Evolutionary conservation across 2,329 filamentous ascomycete genomes (phyloP).

Genomic region (Arthrobotrys pseudoclavata): DNA sequence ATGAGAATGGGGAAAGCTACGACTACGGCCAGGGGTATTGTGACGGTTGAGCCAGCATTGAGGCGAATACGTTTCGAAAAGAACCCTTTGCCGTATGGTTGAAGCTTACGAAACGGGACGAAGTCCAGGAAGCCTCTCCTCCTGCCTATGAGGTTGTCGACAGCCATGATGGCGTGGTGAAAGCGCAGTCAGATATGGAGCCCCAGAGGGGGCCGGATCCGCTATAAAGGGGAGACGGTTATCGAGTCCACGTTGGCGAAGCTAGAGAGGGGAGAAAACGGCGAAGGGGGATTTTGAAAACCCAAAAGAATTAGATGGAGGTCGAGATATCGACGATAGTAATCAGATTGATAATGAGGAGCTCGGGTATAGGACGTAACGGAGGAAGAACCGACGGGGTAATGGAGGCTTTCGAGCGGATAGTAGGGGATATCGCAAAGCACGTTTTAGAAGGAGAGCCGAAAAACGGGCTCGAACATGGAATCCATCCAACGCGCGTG

Average conservation of each 20-base stretch:
- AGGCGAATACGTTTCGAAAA: constrained; percentile 88
- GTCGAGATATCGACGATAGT: background rate
- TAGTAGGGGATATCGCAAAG: constrained; percentile 30
- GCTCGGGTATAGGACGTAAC: background rate
- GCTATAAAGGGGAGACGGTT: constrained; percentile 54
- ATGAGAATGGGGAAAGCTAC: constrained; percentile 93
- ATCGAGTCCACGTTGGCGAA: constrained; percentile 55
- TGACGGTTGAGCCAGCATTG: constrained; percentile 90
- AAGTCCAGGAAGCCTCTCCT: constrained; percentile 70
- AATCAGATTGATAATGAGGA: background rate
- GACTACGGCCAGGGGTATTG: constrained; percentile 91
- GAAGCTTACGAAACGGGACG: constrained; percentile 46
- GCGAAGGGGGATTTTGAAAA: background rate
- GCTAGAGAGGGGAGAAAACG: constrained; percentile 21
- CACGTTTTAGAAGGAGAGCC: constrained; percentile 28
- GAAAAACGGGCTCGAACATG: constrained; percentile 18
- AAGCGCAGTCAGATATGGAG: constrained; percentile 40
- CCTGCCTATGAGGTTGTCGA: constrained; percentile 61
- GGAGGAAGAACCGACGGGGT: constrained; percentile 9
- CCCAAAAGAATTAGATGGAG: background rate
- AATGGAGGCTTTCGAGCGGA: constrained; percentile 20
- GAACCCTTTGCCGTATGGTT: constrained; percentile 69
- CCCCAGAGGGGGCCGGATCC: constrained; percentile 57
- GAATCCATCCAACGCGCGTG: constrained; percentile 16
- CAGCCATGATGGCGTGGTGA: constrained; percentile 51